phyloP scores from a whole-genome alignment of 768 basidiomycete genomes.

The Steccherinum ochraceum region DNA sequence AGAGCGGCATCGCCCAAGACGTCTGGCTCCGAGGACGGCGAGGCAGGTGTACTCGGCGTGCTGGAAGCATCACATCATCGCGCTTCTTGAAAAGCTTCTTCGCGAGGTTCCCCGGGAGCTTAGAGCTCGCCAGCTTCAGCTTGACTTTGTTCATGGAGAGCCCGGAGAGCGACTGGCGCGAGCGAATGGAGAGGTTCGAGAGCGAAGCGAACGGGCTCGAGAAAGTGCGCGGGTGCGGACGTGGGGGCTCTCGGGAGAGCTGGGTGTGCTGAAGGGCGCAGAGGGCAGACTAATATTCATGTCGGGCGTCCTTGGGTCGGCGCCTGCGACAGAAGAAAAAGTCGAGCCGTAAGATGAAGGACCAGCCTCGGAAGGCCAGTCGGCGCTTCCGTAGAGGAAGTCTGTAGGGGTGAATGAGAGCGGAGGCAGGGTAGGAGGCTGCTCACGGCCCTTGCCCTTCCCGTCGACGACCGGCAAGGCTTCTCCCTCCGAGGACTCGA shows the following conservation, averaged over 20 bases:
- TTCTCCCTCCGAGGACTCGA: neutral
- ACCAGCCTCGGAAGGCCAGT: conserved; percentile 21
- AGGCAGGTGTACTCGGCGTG: conserved; percentile 7
- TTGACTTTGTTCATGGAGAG: conserved; percentile 44
- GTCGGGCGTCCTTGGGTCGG: conserved; percentile 5
- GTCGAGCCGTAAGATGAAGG: conserved; percentile 22
- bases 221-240: neutral
- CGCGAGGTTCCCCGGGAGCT: conserved; percentile 50
- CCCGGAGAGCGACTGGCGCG: conserved; percentile 35
- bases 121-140: conserved; percentile 38
- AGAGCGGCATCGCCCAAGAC: neutral
- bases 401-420: conserved; percentile 52
- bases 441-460: conserved; percentile 52
- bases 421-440: conserved; percentile 59
- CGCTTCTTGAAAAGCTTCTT: conserved; percentile 47
- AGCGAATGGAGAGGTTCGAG: conserved; percentile 29
- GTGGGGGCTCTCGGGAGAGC: conserved; percentile 3
- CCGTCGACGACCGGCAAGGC: conserved; percentile 12
- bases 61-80: conserved; percentile 14
- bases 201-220: neutral
- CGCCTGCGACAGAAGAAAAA: conserved; percentile 13
- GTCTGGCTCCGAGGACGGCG: conserved; percentile 3
- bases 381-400: conserved; percentile 31
- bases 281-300: neutral
- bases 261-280: conserved; percentile 5